These are phyloP conservation scores for Penicillium riverlandense DNA, from an alignment of 495 filamentous ascomycete genomes.

Conservation along the genomic window DNA sequence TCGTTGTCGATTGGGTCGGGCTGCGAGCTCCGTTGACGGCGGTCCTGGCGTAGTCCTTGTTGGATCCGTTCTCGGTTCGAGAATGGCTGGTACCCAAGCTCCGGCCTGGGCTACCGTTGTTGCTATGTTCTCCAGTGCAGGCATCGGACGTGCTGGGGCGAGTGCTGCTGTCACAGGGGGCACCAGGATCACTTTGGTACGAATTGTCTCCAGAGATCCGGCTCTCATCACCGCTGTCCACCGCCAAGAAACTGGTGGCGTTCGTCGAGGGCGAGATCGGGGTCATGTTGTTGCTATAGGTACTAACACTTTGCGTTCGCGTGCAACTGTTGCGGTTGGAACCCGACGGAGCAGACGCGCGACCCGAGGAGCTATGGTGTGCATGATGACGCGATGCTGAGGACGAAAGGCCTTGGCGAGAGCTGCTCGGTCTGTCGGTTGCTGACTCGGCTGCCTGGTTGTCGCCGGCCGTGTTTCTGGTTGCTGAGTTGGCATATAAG, in stretches of 20 bases:
- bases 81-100: slow-evolving; percentile 9
- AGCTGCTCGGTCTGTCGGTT: slow-evolving; percentile 24
- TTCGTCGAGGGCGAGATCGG: slow-evolving; percentile 44
- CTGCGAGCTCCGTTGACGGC: slow-evolving; percentile 20
- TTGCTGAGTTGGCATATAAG: slow-evolving; percentile 21
- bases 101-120: slow-evolving; percentile 11
- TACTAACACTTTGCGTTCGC: slow-evolving; percentile 36
- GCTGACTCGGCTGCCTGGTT: slow-evolving; percentile 14
- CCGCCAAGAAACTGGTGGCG: slow-evolving; percentile 44
- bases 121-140: slow-evolving; percentile 15
- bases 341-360: slow-evolving; percentile 27
- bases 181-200: slow-evolving; percentile 19
- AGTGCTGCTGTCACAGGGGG: slow-evolving; percentile 20
- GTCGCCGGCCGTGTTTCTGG: slow-evolving; percentile 2
- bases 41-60: slow-evolving; percentile 18
- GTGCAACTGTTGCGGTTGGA: slow-evolving; percentile 38
- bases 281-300: slow-evolving; percentile 38
- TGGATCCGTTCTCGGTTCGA: slow-evolving; percentile 17
- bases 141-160: slow-evolving; percentile 22
- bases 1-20: slow-evolving; percentile 22
- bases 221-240: slow-evolving; percentile 43
- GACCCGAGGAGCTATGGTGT: slow-evolving; percentile 30
- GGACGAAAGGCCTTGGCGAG: slow-evolving; percentile 16
- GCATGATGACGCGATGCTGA: slow-evolving; percentile 25
- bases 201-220: slow-evolving; percentile 22